Evolutionary conservation across 1,139 yeast species (phyloP).

Genomic region (Geotrichum cucujoidarum): DNA sequence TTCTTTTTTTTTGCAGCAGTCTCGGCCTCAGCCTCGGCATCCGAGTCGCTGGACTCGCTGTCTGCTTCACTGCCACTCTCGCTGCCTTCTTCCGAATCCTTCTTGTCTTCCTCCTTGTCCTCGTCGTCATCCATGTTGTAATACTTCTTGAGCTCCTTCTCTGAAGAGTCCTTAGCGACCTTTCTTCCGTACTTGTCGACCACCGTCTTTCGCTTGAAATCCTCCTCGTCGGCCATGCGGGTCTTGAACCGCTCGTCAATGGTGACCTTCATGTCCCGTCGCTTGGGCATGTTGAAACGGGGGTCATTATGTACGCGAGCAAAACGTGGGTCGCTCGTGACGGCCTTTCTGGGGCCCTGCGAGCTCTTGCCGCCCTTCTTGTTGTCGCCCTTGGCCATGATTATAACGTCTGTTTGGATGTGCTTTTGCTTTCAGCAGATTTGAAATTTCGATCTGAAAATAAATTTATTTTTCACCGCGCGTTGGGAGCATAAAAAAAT

Average conservation of each 20-base stretch:
- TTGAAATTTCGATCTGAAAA: neutral
- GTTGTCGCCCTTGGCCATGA: slow-evolving; percentile 10
- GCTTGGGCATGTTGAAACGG: slow-evolving; percentile 70
- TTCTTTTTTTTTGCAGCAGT: slow-evolving; percentile 32
- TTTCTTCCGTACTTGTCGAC: slow-evolving; percentile 87
- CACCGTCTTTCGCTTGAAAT: slow-evolving; percentile 54
- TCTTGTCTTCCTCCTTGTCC: slow-evolving; percentile 3
- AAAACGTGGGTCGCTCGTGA: slow-evolving; percentile 69
- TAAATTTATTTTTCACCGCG: neutral
- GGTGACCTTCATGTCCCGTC: slow-evolving; percentile 65
- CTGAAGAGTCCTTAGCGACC: slow-evolving; percentile 43
- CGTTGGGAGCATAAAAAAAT: neutral
- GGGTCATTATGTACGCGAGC: slow-evolving; percentile 81
- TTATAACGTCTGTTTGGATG: neutral
- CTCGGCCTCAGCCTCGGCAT: slow-evolving; percentile 25
- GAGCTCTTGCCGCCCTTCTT: slow-evolving; percentile 11
- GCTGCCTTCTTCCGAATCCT: neutral
- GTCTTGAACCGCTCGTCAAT: slow-evolving; percentile 83
- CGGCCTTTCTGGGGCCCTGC: slow-evolving; percentile 31
- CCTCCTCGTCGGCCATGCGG: slow-evolving; percentile 50
- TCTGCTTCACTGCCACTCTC: slow-evolving; percentile 18
- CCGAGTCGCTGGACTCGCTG: slow-evolving; percentile 25
- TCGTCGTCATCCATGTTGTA: slow-evolving; percentile 49
- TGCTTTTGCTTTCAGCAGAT: neutral
- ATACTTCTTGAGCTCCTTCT: slow-evolving; percentile 57